These are phyloP conservation scores for Lasiosphaeria hispida DNA, from an alignment of 495 filamentous ascomycete species.

Conservation along the genomic window DNA sequence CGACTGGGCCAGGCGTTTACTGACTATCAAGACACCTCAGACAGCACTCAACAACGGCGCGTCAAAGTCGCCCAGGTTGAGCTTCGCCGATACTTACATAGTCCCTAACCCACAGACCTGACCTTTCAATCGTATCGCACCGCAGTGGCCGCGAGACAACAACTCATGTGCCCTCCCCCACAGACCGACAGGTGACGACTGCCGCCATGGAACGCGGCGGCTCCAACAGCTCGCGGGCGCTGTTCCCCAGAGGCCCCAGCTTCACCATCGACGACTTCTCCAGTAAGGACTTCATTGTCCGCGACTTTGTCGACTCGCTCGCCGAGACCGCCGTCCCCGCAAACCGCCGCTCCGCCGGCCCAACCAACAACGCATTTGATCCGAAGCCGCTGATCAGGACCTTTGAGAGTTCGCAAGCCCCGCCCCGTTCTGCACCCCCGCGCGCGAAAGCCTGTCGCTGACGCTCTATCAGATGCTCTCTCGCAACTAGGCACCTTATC, in stretches of 20 bases:
- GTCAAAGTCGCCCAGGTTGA: too few relatives aligned
- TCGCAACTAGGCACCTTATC: constrained; percentile 75
- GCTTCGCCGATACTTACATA: too few relatives aligned
- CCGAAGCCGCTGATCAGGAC: constrained; percentile 95
- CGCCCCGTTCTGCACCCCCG: neutral
- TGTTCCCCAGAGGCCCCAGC: constrained; percentile 74
- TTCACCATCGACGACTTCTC: constrained; percentile 90
- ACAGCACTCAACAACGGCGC: too few relatives aligned
- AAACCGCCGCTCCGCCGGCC: constrained; percentile 66
- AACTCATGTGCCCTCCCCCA: constrained; percentile 16
- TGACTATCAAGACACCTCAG: too few relatives aligned
- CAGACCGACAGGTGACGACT: constrained; percentile 20
- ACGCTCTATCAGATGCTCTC: constrained; percentile 53
- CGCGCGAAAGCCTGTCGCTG: constrained; percentile 16
- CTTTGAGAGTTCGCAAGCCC: constrained; percentile 67
- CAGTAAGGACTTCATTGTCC: constrained; percentile 90
- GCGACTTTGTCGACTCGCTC: constrained; percentile 92
- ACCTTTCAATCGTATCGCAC: too few relatives aligned
- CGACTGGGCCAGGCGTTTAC: too few relatives aligned
- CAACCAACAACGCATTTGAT: constrained; percentile 76
- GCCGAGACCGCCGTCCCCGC: constrained; percentile 76
- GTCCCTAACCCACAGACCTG: too few relatives aligned
- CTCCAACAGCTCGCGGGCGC: constrained; percentile 52
- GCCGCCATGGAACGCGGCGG: constrained; percentile 46
- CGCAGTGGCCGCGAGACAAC: too few relatives aligned